Base-by-base conservation (phyloP, 805 yeast species). In the Zygotorulaspora florentina region DNA sequence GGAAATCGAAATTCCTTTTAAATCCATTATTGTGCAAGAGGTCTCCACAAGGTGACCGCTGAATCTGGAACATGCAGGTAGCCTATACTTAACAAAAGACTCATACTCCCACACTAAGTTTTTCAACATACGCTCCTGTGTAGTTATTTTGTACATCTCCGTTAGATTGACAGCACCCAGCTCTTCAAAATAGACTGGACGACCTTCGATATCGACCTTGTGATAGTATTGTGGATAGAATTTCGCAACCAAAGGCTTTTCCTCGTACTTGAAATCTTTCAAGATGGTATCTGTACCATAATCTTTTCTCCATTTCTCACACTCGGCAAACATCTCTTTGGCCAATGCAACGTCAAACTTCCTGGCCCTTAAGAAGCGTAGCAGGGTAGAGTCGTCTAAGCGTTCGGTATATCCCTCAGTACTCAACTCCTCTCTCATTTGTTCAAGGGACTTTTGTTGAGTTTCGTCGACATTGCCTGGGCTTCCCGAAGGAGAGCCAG, bases 51-150 rank as follows among this genome's bases (percentile, higher is more conserved):
- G 73, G 53, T 71, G 66, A 28, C 89, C 90, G 17, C 75, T 75
- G 65, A 81, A 77, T 70, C 98, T 85, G 9, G 96, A 87, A 60
- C 96, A 87, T 8, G 98, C 98, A 26, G 98, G 96, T 57, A 93
- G 75, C 66, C 99, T 81, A 70, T 79, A 81, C 54, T 73, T 76
- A 46, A 81, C 83, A 66, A 93, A 89, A 35, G 95, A 77, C 74
- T 93, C 99, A 68, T 93, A 93, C 71, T 93, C 99, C 96, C 96
- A 89, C 44, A 90, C 96, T 59, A 93, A 75, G 69, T 93, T 93
- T 71, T 85, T 83, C 65, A 93, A 74, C 98, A 93, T 90, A 64
- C 98, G 83, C 59, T 93, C 97, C 67, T 88, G 95, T 34, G 91
- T 80, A 52, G 99, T 93, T 66, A 93, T 80, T 71, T 87, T 87